These are phyloP conservation scores for Didymella segeticola DNA, from an alignment of 2,329 filamentous ascomycete genomes.

Conservation along the genomic window DNA sequence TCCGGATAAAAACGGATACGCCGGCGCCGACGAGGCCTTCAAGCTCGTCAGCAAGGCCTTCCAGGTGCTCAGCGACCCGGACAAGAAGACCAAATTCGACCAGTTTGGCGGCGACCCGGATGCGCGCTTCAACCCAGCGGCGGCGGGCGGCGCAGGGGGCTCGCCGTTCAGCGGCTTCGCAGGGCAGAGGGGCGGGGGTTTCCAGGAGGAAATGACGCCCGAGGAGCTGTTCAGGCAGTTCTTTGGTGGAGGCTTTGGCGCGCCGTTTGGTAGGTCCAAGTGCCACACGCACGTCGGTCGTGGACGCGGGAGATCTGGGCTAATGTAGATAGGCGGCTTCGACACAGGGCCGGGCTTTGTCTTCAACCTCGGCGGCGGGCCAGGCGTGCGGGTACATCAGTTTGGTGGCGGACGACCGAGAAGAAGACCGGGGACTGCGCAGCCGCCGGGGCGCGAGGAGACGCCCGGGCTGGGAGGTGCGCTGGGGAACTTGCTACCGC, in stretches of 20 bases:
- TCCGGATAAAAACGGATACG: conserved; percentile 98
- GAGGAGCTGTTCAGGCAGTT: conserved; percentile 98
- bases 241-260: conserved; percentile 79
- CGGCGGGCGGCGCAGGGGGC: conserved; percentile 53
- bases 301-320: conserved; percentile 8
- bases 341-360: conserved; percentile 87
- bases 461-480: conserved; percentile 58
- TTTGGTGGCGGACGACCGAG: conserved; percentile 84
- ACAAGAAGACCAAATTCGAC: conserved; percentile 90
- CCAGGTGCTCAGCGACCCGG: conserved; percentile 87
- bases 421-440: conserved; percentile 69
- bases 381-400: conserved; percentile 91
- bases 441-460: conserved; percentile 60
- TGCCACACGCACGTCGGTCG: conserved; percentile 14
- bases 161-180: conserved; percentile 70
- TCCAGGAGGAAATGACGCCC: conserved; percentile 90
- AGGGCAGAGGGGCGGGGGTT: conserved; percentile 66
- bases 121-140: conserved; percentile 74
- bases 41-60: conserved; percentile 97
- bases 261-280: conserved; percentile 66
- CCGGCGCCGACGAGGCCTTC: conserved; percentile 95
- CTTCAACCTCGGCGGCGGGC: conserved; percentile 92
- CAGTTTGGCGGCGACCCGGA: conserved; percentile 92
- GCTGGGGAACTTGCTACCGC: conserved; percentile 79
- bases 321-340: conserved; percentile 61